A percentile compares a stretch with the other conserved stretches of the same genome.
phyloP scores from a whole-genome alignment of 2,329 filamentous ascomycete genomes.

The Remersonia thermophila region DNA sequence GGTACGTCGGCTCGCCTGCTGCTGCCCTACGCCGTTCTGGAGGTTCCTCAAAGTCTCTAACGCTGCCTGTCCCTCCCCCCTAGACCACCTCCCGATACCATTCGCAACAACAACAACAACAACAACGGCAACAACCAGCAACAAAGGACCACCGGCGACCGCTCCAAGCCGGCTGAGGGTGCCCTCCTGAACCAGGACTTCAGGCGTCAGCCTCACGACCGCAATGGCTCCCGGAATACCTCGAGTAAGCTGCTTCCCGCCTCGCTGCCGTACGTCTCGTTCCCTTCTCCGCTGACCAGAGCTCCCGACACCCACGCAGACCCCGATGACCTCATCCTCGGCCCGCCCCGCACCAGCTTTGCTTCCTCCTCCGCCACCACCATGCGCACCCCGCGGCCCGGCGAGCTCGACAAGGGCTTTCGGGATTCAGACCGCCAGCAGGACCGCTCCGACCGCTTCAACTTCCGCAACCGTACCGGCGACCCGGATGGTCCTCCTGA shows the following conservation, averaged over 20 bases:
- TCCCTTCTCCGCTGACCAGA: conserved; percentile 10
- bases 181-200: conserved; percentile 36
- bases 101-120: conserved; percentile 22
- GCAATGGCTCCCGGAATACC: conserved; percentile 43
- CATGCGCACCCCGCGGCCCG: conserved; percentile 31
- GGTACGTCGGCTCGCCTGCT: conserved; percentile 40
- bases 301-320: conserved; percentile 27
- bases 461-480: conserved; percentile 40
- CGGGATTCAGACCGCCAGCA: conserved; percentile 39
- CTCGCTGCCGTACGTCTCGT: background rate
- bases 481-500: conserved; percentile 34
- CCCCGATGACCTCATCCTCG: conserved; percentile 72
- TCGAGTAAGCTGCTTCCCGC: conserved; percentile 33
- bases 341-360: conserved; percentile 72
- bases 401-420: conserved; percentile 40
- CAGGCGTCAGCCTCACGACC: conserved; percentile 39
- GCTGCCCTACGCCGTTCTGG: background rate
- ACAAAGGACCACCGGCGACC: conserved; percentile 31
- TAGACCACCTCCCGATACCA: conserved; percentile 34
- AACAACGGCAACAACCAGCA: conserved; percentile 22
- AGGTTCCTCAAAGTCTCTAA: background rate
- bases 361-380: conserved; percentile 52
- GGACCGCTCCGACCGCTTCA: conserved; percentile 49
- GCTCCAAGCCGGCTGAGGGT: conserved; percentile 32
- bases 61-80: conserved; percentile 7